A percentile compares a stretch with the other conserved stretches of the same genome.
Evolutionary conservation across 768 basidiomycete genomes (phyloP).

Genomic region (Naganishia antarctica): DNA sequence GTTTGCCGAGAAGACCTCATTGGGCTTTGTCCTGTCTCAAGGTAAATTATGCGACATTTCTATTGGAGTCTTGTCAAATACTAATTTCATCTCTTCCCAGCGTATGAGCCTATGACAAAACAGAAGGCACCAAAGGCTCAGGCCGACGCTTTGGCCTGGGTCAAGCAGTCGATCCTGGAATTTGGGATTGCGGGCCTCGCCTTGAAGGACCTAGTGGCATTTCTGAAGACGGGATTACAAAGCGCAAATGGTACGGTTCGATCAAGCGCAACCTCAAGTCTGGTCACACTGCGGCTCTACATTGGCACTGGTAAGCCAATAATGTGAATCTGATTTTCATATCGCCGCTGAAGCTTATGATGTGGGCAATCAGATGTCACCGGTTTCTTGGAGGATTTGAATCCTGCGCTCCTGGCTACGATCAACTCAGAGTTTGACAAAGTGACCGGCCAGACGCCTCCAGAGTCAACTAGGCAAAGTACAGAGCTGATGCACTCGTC

Average conservation of each 20-base stretch:
- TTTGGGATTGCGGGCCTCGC: constrained; percentile 87
- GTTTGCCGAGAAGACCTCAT: constrained; percentile 85
- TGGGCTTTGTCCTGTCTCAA: constrained; percentile 90
- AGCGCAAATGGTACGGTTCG: constrained; percentile 93
- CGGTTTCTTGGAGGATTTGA: constrained; percentile 87
- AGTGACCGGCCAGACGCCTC: constrained; percentile 68
- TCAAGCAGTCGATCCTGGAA: constrained; percentile 75
- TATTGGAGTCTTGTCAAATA: constrained; percentile 21
- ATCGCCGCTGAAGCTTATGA: constrained; percentile 29
- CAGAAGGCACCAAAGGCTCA: constrained; percentile 97
- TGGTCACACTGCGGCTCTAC: constrained; percentile 86
- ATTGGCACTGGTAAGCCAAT: constrained; percentile 70
- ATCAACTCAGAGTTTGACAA: constrained; percentile 91
- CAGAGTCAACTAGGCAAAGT: constrained; percentile 71
- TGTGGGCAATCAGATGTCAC: constrained; percentile 63
- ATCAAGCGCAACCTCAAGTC: constrained; percentile 83
- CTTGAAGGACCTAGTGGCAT: constrained; percentile 78
- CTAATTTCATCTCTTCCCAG: constrained; percentile 51
- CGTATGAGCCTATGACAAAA: constrained; percentile 85
- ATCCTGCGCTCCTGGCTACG: constrained; percentile 83
- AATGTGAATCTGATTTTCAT: neutral
- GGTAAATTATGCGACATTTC: constrained; percentile 55
- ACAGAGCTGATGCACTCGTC: constrained; percentile 57
- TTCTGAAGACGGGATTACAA: constrained; percentile 75
- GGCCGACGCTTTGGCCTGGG: constrained; percentile 83